phyloP scores from a whole-genome alignment of 257 asterid species.

The Nicotiana knightiana region DNA sequence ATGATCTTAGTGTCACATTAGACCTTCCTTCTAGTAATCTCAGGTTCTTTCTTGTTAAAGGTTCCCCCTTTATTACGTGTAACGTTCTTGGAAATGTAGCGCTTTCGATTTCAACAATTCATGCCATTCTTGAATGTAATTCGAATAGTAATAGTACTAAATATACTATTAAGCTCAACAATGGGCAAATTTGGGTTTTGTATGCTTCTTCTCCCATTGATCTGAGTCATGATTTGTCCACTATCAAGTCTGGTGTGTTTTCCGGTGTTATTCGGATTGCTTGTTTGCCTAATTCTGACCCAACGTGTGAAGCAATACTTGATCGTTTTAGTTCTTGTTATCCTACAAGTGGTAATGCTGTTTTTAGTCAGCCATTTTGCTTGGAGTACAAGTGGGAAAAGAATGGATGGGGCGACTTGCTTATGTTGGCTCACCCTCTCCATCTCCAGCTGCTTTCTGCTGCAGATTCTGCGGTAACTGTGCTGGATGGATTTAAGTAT shows the following conservation, averaged over 20 bases:
- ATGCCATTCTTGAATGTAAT: constrained; percentile 53
- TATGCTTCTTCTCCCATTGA: constrained; percentile 64
- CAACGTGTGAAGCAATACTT: constrained; percentile 37
- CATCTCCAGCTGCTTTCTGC: constrained; percentile 61
- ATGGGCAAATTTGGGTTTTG: constrained; percentile 74
- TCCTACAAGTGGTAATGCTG: constrained; percentile 64
- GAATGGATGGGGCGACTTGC: constrained; percentile 81
- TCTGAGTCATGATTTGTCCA: constrained; percentile 39
- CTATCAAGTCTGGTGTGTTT: constrained; percentile 46
- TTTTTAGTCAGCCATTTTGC: constrained; percentile 48
- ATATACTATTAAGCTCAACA: constrained; percentile 63
- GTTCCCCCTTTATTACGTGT: constrained; percentile 82
- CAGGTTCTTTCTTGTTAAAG: constrained; percentile 70
- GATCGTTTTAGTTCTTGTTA: constrained; percentile 75
- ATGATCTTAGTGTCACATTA: constrained; percentile 68
- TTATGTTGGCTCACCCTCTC: constrained; percentile 96
- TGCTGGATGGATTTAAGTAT: constrained; percentile 64
- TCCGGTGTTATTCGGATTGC: constrained; percentile 74
- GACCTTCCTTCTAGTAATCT: constrained; percentile 68
- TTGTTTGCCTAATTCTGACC: constrained; percentile 48
- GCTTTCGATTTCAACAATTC: constrained; percentile 70
- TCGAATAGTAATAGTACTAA: constrained; percentile 51
- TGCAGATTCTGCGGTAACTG: constrained; percentile 33
- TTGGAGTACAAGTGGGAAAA: constrained; percentile 84
- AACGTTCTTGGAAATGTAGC: constrained; percentile 27